These are phyloP conservation scores for Alternaria tenuissima DNA, from an alignment of 2,329 filamentous ascomycete genomes.

Conservation along the genomic window DNA sequence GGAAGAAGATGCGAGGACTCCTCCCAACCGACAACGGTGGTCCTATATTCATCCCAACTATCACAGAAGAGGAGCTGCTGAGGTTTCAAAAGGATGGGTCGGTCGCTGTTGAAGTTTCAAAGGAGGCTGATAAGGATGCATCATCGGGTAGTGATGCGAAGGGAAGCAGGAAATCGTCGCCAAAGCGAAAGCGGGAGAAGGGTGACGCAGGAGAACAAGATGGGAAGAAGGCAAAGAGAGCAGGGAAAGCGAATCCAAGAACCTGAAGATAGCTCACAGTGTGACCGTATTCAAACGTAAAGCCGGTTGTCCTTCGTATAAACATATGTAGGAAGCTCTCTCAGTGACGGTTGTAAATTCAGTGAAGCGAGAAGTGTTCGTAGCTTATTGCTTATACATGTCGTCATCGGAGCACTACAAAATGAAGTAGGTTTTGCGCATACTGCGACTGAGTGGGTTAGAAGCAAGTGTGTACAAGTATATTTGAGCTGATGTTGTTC, in stretches of 20 bases:
- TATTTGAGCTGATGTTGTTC: not conserved
- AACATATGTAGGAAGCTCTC: not conserved
- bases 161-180: not conserved
- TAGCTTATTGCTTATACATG: not conserved
- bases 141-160: not conserved
- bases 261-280: not conserved
- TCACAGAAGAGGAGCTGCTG: slow-evolving; percentile 18
- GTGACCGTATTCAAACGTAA: not conserved
- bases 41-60: slow-evolving; percentile 14
- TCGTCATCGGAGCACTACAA: not conserved
- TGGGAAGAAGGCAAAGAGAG: not conserved
- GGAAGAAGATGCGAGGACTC: not conserved
- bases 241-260: not conserved
- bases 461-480: not conserved
- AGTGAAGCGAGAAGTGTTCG: not conserved
- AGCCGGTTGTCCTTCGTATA: not conserved
- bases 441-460: not conserved
- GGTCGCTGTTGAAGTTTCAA: slow-evolving; percentile 10
- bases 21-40: not conserved
- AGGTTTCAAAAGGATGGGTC: slow-evolving; percentile 6
- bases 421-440: not conserved
- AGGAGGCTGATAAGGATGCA: not conserved
- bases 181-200: not conserved
- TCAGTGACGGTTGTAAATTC: not conserved
- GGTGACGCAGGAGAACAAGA: not conserved